Evolutionary conservation across 164 flowering plant species (phyloP), one percentile per base, ranked within the genome.

Genomic region (Tetracentron sinense): DNA sequence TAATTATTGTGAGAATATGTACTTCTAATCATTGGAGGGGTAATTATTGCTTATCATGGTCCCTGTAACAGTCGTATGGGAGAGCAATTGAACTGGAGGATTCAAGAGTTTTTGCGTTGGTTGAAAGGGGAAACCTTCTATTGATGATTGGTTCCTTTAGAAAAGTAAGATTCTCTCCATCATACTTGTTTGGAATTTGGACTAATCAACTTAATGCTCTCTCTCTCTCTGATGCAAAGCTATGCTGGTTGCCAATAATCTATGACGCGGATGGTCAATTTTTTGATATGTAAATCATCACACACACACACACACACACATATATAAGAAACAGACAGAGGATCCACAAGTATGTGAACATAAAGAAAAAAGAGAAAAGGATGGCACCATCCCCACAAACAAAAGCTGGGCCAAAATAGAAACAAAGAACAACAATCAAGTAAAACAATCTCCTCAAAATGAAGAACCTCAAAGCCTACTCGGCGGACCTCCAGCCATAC

Each of bases 101-200:
- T 48, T 75, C 87, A 53, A 80, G 84, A 73, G 66, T 89, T 47
- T 84, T 88, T 80, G 80, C 97, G 6, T 64, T 84, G 69, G 55
- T 91, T 71, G 97, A 89, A 79, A 86, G 96, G 69, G 99, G 97
- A 70, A 86, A 89, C 73, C 75, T 89, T 57, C 79, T 72, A 49
- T 63, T 88, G 81, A 80, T 82, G 86, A 90, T 92, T 66, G 89
- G 92, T 64, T 84, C 88, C 50, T 92, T 74, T 62, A 78, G 83
- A 75, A 85, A 88, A 81, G 99, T 94, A 79, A 61, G 64, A 15
- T 74, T 46, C 23, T 10, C 46, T 30, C 4, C 31, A 21, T 57
- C 30, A 20, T 30, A 42, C 50, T n/a, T 15, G 17, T 58, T 50
- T 42, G 68, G 7, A 38, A 25, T 42, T n/a, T 8, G 26, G 30